Evolutionary conservation across 2,329 filamentous ascomycete genomes (phyloP), one percentile per base, ranked within the genome.

Genomic region (Harringtonia aguacate): DNA sequence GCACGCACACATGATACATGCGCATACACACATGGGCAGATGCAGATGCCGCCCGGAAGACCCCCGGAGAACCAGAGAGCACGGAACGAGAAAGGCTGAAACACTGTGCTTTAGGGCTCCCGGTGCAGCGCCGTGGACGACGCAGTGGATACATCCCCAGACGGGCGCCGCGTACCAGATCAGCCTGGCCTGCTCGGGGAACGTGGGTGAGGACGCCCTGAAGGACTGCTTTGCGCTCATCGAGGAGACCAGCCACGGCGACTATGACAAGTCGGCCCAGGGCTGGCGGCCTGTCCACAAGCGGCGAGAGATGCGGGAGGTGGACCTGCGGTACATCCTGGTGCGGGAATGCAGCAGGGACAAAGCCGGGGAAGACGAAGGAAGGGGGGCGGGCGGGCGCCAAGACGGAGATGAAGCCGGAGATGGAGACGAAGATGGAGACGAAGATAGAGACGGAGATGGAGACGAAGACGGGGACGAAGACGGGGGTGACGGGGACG

Each of bases 311-410:
- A 87, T 89, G 84, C 64, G 64, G 47, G 75, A 81, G 6, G 59
- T 67, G 0, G 78, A 80, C 46, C 72, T 89, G 58, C 72, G 80
- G 36, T 89, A 86, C 57, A 64, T 88, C 8, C 61, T 87, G 4
- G 71, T 84, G 45, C 30, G 35, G n/a, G 17, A 18, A 10, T 13
- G 9, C 4, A 12, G 7, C 9, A 17, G 30, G 40, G 8, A 27
- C 17, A 21, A 10, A 3, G n/a, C n/a, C n/a, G n/a, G n/a, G 28
- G 14, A 8, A 27, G 24, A 27, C 7, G 7, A 27, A 6, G 24
- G 24, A 27, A 27, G 24, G 10, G 7, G 24, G 24, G 24, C 10
- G 7, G 10, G 24, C 24, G 24, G 24, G 24, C 24, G 28, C 28
- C n/a, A 7, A 33, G 30, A 7, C 13, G 15, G 13, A 33, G 30